phyloP scores from a whole-genome alignment of 2,329 filamentous ascomycete genomes.

The Talaromyces sp. region DNA sequence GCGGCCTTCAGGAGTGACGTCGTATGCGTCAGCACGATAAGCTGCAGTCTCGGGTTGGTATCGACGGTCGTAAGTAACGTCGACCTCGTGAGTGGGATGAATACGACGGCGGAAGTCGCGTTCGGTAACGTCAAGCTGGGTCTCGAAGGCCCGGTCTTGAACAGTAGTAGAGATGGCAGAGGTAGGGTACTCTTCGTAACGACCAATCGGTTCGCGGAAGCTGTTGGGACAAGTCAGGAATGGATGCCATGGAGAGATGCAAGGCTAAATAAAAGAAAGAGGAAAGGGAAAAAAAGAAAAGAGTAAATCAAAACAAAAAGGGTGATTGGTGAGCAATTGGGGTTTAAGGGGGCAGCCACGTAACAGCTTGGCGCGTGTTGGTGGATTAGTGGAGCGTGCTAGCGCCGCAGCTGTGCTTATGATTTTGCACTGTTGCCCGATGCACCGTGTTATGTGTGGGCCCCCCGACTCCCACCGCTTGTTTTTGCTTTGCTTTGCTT shows the following conservation, averaged over 20 bases:
- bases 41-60: conserved; percentile 24
- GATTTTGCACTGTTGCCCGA: not conserved
- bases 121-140: conserved; percentile 50
- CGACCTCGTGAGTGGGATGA: conserved; percentile 49
- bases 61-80: conserved; percentile 38
- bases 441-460: conserved; percentile 3
- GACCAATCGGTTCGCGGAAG: conserved; percentile 52
- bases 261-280: conserved; percentile 8
- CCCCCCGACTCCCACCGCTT: conserved; percentile 13
- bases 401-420: conserved; percentile 6
- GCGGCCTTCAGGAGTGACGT: conserved; percentile 45
- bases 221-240: conserved; percentile 36
- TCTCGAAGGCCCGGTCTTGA: conserved; percentile 40
- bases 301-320: conserved; percentile 19
- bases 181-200: conserved; percentile 31
- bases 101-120: conserved; percentile 63
- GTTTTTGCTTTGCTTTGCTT: conserved; percentile 8
- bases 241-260: conserved; percentile 15
- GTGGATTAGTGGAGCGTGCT: conserved; percentile 8
- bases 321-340: conserved; percentile 14
- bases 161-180: conserved; percentile 22
- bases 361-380: conserved; percentile 15
- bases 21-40: conserved; percentile 23
- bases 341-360: conserved; percentile 15
- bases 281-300: conserved; percentile 17